Evolutionary conservation across 2,329 filamentous ascomycete genomes (phyloP), one percentile per base, ranked within the genome.

Genomic region (Podosphaera leucotricha): DNA sequence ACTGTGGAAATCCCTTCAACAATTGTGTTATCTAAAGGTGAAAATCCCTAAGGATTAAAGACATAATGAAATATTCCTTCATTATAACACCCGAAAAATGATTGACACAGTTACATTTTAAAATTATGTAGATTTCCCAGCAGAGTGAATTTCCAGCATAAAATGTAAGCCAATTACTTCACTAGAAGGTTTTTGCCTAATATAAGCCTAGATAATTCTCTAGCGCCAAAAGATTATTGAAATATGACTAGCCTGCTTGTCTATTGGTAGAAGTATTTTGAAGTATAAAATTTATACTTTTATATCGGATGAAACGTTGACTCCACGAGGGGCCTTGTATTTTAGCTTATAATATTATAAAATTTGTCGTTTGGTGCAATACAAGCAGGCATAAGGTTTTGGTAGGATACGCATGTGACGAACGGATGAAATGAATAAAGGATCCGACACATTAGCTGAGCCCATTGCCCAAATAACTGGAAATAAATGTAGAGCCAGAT

Each of bases 211-310:
- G 30, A 46, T 54, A 33, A 13, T n/a, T n/a, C 28, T 33, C 28
- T 41, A 56, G 43, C 28, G 28, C 28, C 28, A 33, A 33, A 33
- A 33, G 11, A n/a, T 11, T 33, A 13, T 6, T 33, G 53, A 56
- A 44, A 55, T 49, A 47, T 53, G 49, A 46, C 49, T 55, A 38
- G 52, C 52, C 37, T 53, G 49, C 22, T 56, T 53, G 44, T 56
- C 54, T 21, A 49, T 51, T 33, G 28, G 13, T 33, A 13, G 11
- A 33, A 33, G 28, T 33, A 24, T 6, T 33, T 13, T 33, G 11
- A 3, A 33, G 28, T 33, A n/a, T 13, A 13, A 3, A n/a, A 7
- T 33, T 33, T 13, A 33, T 33, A 33, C 28, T 33, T 33, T 33
- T 33, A 3, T 6, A 33, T 33, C 28, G 13, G 28, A 33, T 33